Conservation (phyloP, 75 land plant species). For the Sequoia sempervirens region DNA sequence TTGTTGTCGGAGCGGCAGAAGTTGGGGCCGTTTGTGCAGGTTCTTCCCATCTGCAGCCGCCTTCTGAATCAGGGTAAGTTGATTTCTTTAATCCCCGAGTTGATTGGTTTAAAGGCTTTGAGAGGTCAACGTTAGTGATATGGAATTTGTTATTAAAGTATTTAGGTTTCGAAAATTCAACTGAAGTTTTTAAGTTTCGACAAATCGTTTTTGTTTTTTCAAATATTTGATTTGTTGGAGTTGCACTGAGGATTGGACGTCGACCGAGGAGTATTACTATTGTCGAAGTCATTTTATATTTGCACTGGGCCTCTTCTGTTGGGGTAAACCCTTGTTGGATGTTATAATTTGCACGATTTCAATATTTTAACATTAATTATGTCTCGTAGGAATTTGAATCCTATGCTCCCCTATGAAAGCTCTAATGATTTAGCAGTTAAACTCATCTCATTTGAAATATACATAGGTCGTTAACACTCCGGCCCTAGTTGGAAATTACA, state of each 20-base stretch:
- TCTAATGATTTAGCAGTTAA: not conserved
- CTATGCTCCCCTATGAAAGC: not conserved
- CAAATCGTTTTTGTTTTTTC: too few relatives aligned
- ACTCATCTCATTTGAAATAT: not conserved
- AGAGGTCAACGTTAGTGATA: not conserved
- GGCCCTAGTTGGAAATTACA: not conserved
- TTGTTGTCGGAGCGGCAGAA: constrained; percentile 70
- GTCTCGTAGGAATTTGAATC: not conserved
- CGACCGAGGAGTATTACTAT: not conserved
- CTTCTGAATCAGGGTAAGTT: constrained; percentile 65
- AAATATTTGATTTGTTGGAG: too few relatives aligned
- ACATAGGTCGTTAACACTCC: not conserved
- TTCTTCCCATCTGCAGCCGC: constrained; percentile 67
- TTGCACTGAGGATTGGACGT: too few relatives aligned
- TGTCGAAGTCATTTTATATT: not conserved
- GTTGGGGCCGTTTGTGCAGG: constrained; percentile 68
- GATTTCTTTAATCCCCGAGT: not conserved
- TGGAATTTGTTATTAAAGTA: not conserved
- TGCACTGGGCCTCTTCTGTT: not conserved
- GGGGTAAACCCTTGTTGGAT: not conserved
- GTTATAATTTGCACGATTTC: not conserved
- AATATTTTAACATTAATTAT: not conserved
- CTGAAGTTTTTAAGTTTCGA: not conserved
- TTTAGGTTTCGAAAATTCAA: not conserved
- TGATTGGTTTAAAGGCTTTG: not conserved